Evolutionary conservation across 2,329 filamentous ascomycete genomes (phyloP).

Genomic region (Emmonsiellopsis sp.): DNA sequence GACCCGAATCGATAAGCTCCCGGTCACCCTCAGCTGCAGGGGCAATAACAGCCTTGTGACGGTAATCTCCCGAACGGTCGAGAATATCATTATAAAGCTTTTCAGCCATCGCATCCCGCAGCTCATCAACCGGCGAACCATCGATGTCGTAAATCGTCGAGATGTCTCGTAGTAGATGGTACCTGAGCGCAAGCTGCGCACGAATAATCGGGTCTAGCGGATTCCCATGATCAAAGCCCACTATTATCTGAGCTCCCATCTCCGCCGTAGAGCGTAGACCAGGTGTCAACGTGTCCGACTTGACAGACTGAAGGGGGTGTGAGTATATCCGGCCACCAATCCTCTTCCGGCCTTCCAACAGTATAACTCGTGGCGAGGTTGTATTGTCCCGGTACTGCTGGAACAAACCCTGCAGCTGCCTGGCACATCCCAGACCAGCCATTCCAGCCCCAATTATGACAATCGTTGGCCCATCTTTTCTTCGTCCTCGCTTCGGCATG

Average conservation of each 20-base stretch:
- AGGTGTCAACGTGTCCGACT: constrained; percentile 42
- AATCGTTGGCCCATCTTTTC: constrained; percentile 58
- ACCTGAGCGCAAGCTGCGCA: constrained; percentile 78
- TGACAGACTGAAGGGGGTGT: constrained; percentile 55
- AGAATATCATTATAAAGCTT: constrained; percentile 91
- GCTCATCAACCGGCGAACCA: constrained; percentile 58
- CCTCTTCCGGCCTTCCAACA: constrained; percentile 78
- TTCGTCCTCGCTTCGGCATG: constrained; percentile 32
- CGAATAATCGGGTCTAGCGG: constrained; percentile 85
- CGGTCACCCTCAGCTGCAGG: constrained; percentile 74
- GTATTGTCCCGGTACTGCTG: constrained; percentile 66
- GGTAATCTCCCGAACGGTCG: constrained; percentile 83
- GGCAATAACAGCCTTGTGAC: constrained; percentile 62
- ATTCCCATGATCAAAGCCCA: constrained; percentile 91
- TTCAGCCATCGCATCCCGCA: constrained; percentile 74
- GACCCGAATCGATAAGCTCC: constrained; percentile 70
- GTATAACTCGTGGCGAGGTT: constrained; percentile 61
- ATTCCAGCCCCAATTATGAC: constrained; percentile 90
- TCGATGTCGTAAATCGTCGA: constrained; percentile 79
- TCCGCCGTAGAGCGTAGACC: constrained; percentile 70
- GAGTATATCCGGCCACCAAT: constrained; percentile 93
- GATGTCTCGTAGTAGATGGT: constrained; percentile 68
- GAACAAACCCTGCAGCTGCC: constrained; percentile 82
- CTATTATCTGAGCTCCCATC: constrained; percentile 97
- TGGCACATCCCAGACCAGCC: constrained; percentile 81